A percentile compares a stretch with the other conserved stretches of the same genome.
phyloP scores from a whole-genome alignment of 1,284 basidiomycete genomes.

The Sparassis latifolia region DNA sequence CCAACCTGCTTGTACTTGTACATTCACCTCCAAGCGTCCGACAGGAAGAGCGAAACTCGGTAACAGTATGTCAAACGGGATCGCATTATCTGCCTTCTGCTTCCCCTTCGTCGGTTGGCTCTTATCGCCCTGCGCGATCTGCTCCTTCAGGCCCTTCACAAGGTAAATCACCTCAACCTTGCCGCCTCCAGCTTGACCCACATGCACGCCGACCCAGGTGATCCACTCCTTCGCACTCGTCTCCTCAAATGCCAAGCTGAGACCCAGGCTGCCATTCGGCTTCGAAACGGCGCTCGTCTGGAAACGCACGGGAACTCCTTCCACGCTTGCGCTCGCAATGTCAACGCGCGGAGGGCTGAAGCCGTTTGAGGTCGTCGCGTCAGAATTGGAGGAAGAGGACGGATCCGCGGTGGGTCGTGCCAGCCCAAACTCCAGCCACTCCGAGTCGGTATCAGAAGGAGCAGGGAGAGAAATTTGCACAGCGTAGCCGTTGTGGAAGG shows the following conservation, averaged over 20 bases:
- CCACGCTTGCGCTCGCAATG: constrained; percentile 52
- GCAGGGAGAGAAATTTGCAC: constrained; percentile 52
- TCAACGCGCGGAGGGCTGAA: constrained; percentile 38
- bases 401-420: constrained; percentile 29
- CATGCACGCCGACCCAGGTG: constrained; percentile 56
- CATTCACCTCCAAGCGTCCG: constrained; percentile 53
- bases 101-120: constrained; percentile 19
- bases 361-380: neutral
- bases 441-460: constrained; percentile 48
- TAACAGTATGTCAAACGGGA: constrained; percentile 44
- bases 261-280: constrained; percentile 29
- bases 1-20: constrained; percentile 49
- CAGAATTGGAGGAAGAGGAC: neutral
- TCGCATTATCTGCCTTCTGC: constrained; percentile 26
- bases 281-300: constrained; percentile 41
- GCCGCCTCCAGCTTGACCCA: constrained; percentile 45
- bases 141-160: constrained; percentile 30
- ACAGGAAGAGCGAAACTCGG: constrained; percentile 65
- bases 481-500: constrained; percentile 42
- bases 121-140: neutral
- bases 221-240: constrained; percentile 51
- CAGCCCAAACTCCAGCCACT: constrained; percentile 76
- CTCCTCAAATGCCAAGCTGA: constrained; percentile 38
- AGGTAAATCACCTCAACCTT: constrained; percentile 58
- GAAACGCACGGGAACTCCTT: constrained; percentile 56